phyloP scores from a whole-genome alignment of 1,284 basidiomycete genomes.

The Ceratobasidium sp. region DNA sequence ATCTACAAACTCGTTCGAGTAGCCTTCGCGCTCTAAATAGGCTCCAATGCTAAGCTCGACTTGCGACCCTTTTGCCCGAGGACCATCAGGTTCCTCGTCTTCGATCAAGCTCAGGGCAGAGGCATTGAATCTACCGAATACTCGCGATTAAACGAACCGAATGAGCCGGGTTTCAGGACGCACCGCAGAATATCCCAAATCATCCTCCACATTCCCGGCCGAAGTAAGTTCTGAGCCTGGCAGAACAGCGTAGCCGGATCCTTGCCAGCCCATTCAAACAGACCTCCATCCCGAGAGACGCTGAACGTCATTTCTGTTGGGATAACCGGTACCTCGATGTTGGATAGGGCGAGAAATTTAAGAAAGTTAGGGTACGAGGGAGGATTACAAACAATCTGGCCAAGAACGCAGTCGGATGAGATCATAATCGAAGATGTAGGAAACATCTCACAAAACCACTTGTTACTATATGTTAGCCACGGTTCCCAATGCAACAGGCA shows the following conservation, averaged over 20 bases:
- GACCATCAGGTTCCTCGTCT: constrained; percentile 43
- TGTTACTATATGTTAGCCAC: constrained; percentile 13
- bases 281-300: constrained; percentile 70
- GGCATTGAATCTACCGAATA: constrained; percentile 67
- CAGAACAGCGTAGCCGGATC: constrained; percentile 69
- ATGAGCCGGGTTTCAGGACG: background rate
- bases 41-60: constrained; percentile 67
- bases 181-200: constrained; percentile 69
- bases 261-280: constrained; percentile 78
- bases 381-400: constrained; percentile 77
- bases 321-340: constrained; percentile 57
- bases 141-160: background rate
- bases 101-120: constrained; percentile 61
- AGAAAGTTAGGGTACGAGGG: constrained; percentile 83
- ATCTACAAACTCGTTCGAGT: constrained; percentile 72
- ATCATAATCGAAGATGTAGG: background rate
- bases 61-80: constrained; percentile 43
- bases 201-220: constrained; percentile 74
- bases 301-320: constrained; percentile 81
- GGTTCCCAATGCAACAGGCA: background rate
- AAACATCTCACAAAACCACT: constrained; percentile 61
- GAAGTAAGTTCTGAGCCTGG: constrained; percentile 66
- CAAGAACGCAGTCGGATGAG: constrained; percentile 3
- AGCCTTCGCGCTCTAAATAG: constrained; percentile 71
- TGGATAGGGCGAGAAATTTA: constrained; percentile 65